phyloP scores from a whole-genome alignment of 1,139 yeast genomes.

The Zygosaccharomyces sapae region DNA sequence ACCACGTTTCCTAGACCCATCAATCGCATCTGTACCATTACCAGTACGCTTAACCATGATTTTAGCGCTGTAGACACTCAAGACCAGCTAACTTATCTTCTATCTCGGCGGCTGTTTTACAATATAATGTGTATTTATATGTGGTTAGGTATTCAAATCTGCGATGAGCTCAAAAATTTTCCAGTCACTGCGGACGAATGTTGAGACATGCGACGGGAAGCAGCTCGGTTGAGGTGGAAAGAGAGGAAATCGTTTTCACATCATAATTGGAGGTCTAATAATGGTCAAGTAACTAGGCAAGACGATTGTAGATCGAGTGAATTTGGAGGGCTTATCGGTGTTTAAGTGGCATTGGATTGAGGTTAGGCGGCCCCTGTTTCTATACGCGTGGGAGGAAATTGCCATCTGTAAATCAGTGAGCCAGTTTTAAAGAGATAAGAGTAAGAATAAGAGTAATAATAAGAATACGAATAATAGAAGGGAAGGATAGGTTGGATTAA shows the following conservation, averaged over 20 bases:
- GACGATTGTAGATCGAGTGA: constrained; percentile 1
- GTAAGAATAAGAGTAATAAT: background rate
- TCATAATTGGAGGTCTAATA: background rate
- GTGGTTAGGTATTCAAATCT: constrained; percentile 1
- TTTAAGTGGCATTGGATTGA: background rate
- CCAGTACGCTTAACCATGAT: background rate
- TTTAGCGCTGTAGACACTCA: background rate
- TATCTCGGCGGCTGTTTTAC: background rate
- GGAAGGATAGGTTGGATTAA: background rate
- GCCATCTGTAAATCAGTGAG: background rate
- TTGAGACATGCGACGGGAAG: constrained; percentile 1
- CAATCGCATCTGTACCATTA: constrained; percentile 12
- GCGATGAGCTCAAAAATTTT: constrained; percentile 19
- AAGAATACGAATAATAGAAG: background rate
- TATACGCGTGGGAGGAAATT: background rate
- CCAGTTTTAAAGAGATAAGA: background rate
- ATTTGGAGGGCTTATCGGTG: constrained; percentile 2
- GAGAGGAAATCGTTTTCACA: background rate
- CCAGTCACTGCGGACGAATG: constrained; percentile 15
- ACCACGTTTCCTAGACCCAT: constrained; percentile 44
- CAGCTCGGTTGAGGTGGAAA: background rate
- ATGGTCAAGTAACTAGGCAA: background rate
- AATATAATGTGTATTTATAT: background rate
- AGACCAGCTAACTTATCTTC: background rate
- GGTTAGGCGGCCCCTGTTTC: constrained; percentile 5